These are phyloP conservation scores for Magnolia officinalis DNA, from an alignment of 164 flowering plant genomes.

Conservation along the genomic window DNA sequence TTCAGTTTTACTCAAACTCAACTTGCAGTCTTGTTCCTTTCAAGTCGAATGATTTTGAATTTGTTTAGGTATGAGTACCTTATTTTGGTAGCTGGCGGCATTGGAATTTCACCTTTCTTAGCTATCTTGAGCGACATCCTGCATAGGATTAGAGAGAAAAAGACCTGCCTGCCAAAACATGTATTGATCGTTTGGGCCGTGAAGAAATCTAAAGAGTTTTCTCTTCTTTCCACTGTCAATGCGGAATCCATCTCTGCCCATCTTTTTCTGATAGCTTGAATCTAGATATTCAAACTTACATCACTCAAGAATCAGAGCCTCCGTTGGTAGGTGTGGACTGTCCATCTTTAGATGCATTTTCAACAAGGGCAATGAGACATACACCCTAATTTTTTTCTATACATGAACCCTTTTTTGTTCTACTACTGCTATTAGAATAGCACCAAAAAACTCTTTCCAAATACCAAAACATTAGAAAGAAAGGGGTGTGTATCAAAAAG, in stretches of 20 bases:
- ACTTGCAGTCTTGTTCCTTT: no score
- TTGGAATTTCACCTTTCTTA: no score
- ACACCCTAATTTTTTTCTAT: no score
- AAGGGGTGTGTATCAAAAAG: background rate
- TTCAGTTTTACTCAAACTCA: no score
- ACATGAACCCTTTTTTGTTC: no score
- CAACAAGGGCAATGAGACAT: no score
- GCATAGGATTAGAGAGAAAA: slow-evolving; percentile 52
- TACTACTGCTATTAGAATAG: no score
- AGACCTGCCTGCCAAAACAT: slow-evolving; percentile 55
- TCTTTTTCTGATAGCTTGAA: slow-evolving; percentile 41
- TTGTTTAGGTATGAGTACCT: slow-evolving; percentile 70
- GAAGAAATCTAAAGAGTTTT: slow-evolving; percentile 68
- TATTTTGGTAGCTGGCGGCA: slow-evolving; percentile 89
- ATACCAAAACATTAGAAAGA: background rate
- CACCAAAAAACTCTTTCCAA: background rate
- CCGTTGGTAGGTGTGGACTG: slow-evolving; percentile 45
- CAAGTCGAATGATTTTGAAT: background rate
- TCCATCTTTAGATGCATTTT: background rate
- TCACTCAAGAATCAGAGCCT: slow-evolving; percentile 77
- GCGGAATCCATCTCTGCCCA: slow-evolving; percentile 56
- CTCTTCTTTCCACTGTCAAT: slow-evolving; percentile 55
- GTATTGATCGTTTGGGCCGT: slow-evolving; percentile 79
- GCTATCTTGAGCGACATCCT: no score
- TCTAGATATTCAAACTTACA: slow-evolving; percentile 57